A percentile compares a stretch with the other conserved stretches of the same genome.
These are phyloP conservation scores for Nannochloris sp. DNA, from an alignment of 139 green algal species.

Conservation along the genomic window DNA sequence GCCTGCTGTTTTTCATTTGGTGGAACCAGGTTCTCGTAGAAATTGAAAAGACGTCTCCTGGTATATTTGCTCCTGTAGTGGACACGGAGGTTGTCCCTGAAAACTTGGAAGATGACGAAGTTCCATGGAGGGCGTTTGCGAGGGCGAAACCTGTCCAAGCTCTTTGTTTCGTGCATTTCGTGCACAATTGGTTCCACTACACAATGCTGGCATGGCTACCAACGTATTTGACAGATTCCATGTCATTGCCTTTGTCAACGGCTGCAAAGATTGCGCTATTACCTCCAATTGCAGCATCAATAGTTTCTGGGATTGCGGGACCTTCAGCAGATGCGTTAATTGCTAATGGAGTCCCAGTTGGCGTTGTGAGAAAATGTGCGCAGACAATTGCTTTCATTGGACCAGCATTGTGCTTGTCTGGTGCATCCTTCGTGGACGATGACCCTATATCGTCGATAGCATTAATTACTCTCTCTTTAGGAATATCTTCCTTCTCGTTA, in stretches of 20 bases:
- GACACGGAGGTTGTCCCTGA: constrained; percentile 2
- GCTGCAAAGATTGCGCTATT: constrained; percentile 68
- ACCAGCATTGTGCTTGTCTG: constrained; percentile 68
- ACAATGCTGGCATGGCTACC: constrained; percentile 95
- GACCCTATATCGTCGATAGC: constrained; percentile 1
- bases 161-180: constrained; percentile 90
- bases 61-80: constrained; percentile 15
- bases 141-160: constrained; percentile 54
- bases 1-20: constrained; percentile 73
- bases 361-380: constrained; percentile 69
- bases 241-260: constrained; percentile 67
- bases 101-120: background rate
- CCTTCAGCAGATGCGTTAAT: constrained; percentile 69
- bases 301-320: constrained; percentile 34
- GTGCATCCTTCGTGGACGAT: constrained; percentile 22
- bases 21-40: constrained; percentile 52
- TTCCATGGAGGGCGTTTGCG: constrained; percentile 86
- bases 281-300: constrained; percentile 70
- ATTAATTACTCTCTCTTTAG: constrained; percentile 65
- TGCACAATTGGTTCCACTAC: constrained; percentile 96
- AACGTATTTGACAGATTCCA: constrained; percentile 81
- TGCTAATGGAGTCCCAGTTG: constrained; percentile 43
- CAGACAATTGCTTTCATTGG: constrained; percentile 82
- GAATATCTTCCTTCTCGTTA: constrained; percentile 67
- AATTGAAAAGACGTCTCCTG: constrained; percentile 31